Base-by-base conservation (phyloP, 805 yeast species). In the Wickerhamomyces sydowiorum region DNA sequence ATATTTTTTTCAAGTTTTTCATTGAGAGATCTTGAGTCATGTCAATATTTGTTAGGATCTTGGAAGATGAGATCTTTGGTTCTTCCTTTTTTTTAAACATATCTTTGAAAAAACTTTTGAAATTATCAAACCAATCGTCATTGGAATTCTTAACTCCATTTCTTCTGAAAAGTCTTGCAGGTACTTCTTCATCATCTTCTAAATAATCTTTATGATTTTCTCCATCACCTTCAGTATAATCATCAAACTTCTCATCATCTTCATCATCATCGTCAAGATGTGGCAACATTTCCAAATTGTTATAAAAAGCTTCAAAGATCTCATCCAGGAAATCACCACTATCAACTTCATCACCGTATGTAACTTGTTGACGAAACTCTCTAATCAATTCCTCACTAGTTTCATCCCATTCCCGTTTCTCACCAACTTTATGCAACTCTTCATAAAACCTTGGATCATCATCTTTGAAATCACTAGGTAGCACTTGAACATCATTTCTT, bases 1-100 rank as follows among this genome's bases (percentile, higher is more conserved):
- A 60, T 1, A 70, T 57, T 24, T 62, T 58, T 19, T 59, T 59
- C 40, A 65, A 43, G 4, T 50, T 51, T 33, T 53, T 55, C 22
- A 64, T 53, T 0, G 66, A 59, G 4, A 56, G 22, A 17, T 40
- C 49, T 39, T 41, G 36, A 1, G 53, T 40, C 5, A 54, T n/a
- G n/a, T 55, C 52, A 24, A 55, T 49, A 17, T 39, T 41, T 31
- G 53, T 51, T 20, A 54, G 44, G 15, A 50, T 41, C 29, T 46
- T 44, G 12, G 43, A 40, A 5, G 49, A 24, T 4, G 49, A 41
- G 23, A 40, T 45, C 22, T 41, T 42, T 2, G 50, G 24, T 13
- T 48, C 47, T 14, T 54, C 52, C 21, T 53, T 54, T 41, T 52
- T 57, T 33, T 51, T 56, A 46, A 56, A 56, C 36, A 56, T 23